Conservation (phyloP, 202 grass and related monocot species). For the Hordeum pubiflorum region DNA sequence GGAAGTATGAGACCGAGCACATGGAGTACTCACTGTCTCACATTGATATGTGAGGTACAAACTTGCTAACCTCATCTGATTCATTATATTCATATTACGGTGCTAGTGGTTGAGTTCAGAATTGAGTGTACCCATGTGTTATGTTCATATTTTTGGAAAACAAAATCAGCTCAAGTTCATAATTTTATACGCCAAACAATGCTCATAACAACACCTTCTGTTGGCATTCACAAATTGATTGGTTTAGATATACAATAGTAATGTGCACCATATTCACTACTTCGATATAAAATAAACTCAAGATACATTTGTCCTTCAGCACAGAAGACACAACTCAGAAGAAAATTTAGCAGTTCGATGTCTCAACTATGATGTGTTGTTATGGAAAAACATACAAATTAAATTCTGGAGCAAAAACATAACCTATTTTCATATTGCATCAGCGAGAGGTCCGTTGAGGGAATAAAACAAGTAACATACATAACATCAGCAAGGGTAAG, state of each 20-base stretch:
- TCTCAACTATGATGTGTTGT: neutral
- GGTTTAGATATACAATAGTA: neutral
- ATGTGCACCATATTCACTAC: neutral
- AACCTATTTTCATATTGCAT: neutral
- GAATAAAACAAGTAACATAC: neutral
- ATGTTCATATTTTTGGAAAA: neutral
- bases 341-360: neutral
- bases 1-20: neutral
- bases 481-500: neutral
- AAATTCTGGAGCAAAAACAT: neutral
- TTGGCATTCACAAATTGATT: too few relatives aligned
- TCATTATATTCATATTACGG: neutral
- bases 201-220: too few relatives aligned
- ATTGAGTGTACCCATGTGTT: neutral
- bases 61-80: constrained; percentile 40
- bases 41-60: too few relatives aligned
- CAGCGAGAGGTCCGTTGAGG: neutral
- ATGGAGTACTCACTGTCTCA: neutral
- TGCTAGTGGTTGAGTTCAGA: neutral
- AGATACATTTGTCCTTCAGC: neutral
- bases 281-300: neutral
- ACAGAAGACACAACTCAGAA: neutral
- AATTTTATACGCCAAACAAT: too few relatives aligned
- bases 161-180: neutral
- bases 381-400: neutral